Conservation (phyloP, 441 rosid genomes). For the Sinapis alba region DNA sequence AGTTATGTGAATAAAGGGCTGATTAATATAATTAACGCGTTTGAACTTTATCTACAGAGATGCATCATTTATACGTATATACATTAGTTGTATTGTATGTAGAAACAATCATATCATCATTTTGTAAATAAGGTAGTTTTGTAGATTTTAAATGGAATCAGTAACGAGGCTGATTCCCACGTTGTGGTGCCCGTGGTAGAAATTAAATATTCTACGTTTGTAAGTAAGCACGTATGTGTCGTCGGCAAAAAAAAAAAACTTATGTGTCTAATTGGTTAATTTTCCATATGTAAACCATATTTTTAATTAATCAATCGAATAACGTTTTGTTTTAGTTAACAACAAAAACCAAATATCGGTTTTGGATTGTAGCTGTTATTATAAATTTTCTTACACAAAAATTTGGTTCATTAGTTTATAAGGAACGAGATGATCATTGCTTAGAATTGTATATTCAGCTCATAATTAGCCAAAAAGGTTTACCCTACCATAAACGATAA, state of each 20-base stretch:
- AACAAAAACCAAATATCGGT: neutral
- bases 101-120: neutral
- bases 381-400: neutral
- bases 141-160: neutral
- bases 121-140: neutral
- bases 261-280: neutral
- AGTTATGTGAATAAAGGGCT: neutral
- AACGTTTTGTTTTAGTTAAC: neutral
- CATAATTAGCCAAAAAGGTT: conserved; percentile 41
- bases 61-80: neutral
- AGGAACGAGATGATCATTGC: conserved; percentile 27
- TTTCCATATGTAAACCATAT: neutral
- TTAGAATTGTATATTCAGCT: conserved; percentile 32
- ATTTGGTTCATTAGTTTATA: conserved; percentile 11
- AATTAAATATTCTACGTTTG: neutral
- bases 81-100: neutral
- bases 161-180: neutral
- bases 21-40: neutral
- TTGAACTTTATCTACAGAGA: neutral
- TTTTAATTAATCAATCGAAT: neutral
- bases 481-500: conserved; percentile 41
- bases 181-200: neutral
- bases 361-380: neutral
- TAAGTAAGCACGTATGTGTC: neutral
- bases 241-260: neutral